These are phyloP conservation scores for Fusarium bactridioides DNA, from an alignment of 2,329 filamentous ascomycete genomes.

Conservation along the genomic window DNA sequence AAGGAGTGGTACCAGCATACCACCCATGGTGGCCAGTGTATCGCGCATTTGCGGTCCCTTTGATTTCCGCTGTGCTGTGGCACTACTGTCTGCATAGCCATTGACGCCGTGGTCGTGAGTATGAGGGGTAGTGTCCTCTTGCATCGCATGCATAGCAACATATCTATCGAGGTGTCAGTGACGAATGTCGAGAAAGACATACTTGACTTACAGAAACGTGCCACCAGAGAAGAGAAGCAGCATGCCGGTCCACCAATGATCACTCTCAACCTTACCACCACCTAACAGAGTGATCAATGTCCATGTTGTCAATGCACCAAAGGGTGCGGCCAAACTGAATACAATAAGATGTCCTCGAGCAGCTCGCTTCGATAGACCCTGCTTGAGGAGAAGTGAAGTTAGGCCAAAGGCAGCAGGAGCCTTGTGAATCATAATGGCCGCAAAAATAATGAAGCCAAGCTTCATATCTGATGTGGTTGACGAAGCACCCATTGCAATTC, in stretches of 20 bases:
- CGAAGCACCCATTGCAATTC: slow-evolving; percentile 93
- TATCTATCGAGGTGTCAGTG: slow-evolving; percentile 65
- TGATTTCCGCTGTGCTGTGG: slow-evolving; percentile 57
- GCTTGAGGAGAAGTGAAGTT: slow-evolving; percentile 87
- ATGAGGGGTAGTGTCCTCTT: slow-evolving; percentile 70
- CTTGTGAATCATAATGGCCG: slow-evolving; percentile 98
- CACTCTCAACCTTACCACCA: slow-evolving; percentile 65
- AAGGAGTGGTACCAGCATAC: slow-evolving; percentile 80
- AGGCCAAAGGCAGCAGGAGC: slow-evolving; percentile 94
- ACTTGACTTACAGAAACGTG: slow-evolving; percentile 81
- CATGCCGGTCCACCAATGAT: slow-evolving; percentile 91
- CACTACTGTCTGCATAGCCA: slow-evolving; percentile 61
- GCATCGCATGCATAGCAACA: slow-evolving; percentile 98
- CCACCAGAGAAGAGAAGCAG: slow-evolving; percentile 93
- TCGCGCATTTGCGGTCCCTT: slow-evolving; percentile 70
- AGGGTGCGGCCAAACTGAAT: slow-evolving; percentile 89
- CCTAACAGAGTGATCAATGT: slow-evolving; percentile 77
- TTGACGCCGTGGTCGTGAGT: slow-evolving; percentile 59
- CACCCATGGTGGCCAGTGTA: slow-evolving; percentile 73
- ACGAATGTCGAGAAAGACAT: not conserved
- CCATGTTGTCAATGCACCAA: slow-evolving; percentile 86
- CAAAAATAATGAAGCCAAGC: slow-evolving; percentile 89
- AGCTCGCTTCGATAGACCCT: slow-evolving; percentile 86
- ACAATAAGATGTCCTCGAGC: slow-evolving; percentile 86
- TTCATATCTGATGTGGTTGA: slow-evolving; percentile 76